Evolutionary conservation across 352 stramenopile species (phyloP).

Genomic region (Aphanomyces stellatus): DNA sequence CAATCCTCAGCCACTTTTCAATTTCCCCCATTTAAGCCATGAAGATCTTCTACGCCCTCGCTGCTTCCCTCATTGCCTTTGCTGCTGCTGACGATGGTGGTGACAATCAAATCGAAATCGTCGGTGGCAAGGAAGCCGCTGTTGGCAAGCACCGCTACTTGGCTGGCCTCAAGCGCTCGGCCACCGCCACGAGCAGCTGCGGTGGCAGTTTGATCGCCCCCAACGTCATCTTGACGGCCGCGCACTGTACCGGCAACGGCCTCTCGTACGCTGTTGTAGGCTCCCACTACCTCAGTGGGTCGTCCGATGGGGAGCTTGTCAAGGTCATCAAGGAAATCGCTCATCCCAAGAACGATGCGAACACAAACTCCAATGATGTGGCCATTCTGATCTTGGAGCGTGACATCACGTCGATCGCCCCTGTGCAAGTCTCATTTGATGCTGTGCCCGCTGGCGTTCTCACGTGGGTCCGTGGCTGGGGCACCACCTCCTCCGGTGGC

Average conservation of each 20-base stretch:
- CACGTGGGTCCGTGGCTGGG: not conserved
- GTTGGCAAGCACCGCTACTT: conserved; percentile 35
- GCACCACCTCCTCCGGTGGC: not conserved
- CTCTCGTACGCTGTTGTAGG: conserved; percentile 35
- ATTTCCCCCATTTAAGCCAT: not conserved
- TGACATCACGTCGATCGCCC: not conserved
- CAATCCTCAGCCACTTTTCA: too few species aligned
- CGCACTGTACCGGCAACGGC: conserved; percentile 30
- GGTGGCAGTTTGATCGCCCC: conserved; percentile 56
- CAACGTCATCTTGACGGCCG: conserved; percentile 51
- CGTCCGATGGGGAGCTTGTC: conserved; percentile 37
- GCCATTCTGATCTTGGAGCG: conserved; percentile 44
- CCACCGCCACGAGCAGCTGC: conserved; percentile 36
- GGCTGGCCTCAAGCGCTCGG: conserved; percentile 30
- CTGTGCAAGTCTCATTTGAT: not conserved
- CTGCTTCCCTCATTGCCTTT: not conserved
- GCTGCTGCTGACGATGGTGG: not conserved
- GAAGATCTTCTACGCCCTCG: not conserved
- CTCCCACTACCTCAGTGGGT: conserved; percentile 39
- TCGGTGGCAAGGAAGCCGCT: not conserved
- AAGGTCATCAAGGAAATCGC: conserved; percentile 35
- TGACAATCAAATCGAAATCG: not conserved
- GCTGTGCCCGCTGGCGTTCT: not conserved
- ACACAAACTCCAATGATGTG: conserved; percentile 45
- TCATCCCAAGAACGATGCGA: conserved; percentile 38